A percentile compares a stretch with the other conserved stretches of the same genome.
Evolutionary conservation across 306 rosid species (phyloP).

Genomic region (Malus orientalis): DNA sequence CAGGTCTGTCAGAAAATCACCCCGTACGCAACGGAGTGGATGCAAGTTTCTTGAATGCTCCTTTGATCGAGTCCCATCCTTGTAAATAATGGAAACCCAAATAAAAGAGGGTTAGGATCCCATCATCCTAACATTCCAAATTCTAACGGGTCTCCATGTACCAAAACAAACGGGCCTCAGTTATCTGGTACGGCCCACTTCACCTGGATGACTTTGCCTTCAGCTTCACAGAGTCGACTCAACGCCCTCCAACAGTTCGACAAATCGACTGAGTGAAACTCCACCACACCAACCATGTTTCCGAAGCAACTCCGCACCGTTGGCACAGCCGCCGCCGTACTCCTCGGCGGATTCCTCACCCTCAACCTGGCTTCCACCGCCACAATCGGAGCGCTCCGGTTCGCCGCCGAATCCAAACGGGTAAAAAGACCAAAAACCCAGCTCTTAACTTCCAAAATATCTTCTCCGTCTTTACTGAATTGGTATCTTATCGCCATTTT

Average conservation of each 20-base stretch:
- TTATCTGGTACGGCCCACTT: background rate
- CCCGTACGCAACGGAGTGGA: too few relatives aligned
- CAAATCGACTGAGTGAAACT: constrained; percentile 17
- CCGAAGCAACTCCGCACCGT: constrained; percentile 35
- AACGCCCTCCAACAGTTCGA: constrained; percentile 15
- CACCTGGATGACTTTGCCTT: background rate
- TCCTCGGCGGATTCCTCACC: constrained; percentile 54
- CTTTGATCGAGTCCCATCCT: too few relatives aligned
- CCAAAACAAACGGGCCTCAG: too few relatives aligned
- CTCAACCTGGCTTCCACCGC: constrained; percentile 55
- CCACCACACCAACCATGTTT: constrained; percentile 26
- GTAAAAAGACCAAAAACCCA: constrained; percentile 22
- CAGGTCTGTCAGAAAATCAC: too few relatives aligned
- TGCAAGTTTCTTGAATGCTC: too few relatives aligned
- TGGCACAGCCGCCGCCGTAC: constrained; percentile 35
- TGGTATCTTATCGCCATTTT: background rate
- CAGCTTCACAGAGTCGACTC: background rate
- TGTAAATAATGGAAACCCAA: too few relatives aligned
- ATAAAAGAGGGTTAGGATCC: too few relatives aligned
- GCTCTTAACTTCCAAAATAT: background rate
- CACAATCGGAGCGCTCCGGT: constrained; percentile 47
- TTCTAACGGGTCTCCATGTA: too few relatives aligned
- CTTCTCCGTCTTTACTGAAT: background rate
- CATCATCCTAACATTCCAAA: too few relatives aligned
- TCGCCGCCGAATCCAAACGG: constrained; percentile 55